Base-by-base conservation (phyloP, 2,329 filamentous ascomycete species). In the Coccinonectria pachysandricola region DNA sequence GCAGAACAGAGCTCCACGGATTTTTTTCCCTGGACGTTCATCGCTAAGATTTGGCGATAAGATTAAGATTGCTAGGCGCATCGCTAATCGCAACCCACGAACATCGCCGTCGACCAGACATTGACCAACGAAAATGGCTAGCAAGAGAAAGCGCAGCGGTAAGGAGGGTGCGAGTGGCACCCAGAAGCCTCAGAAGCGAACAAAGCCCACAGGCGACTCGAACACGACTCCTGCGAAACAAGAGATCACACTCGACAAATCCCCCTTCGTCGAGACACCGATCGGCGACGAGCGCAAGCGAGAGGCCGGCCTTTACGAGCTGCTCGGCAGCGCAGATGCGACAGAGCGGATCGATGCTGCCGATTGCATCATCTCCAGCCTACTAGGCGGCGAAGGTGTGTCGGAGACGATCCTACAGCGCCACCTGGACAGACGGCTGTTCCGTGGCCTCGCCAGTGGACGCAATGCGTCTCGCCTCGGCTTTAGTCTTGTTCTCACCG, bases 381-480 rank as follows among this genome's bases (percentile, higher is more conserved):
- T 79, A 2, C 46, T 77, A 2, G 62, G 52, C 19, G 59, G 57
- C 21, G 54, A 68, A 12, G 57, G 58, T 16, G 66, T 65, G 4
- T 37, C 62, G 3, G 71, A 77, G 46, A 42, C 57, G 1, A 65
- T 71, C 3, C 56, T 79, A 9, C 52, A 64, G 39, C 59, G 71
- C 32, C 74, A 79, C 41, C 56, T 79, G 15, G 69, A 74, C 37
- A 71, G 71, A 48, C 69, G 80, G 14, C 64, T 98, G 19, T 84
- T 95, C 52, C 75, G 83, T 28, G 91, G 91, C 20, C 73, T 96
- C 11, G 86, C 87, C 35, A 95, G 86, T 51, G 79, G 85, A 28
- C 77, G 85, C 31, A 94, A 94, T 59, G 84, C 83, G 8, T 85
- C 88, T 11, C 71, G 91, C 14, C 61, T 91, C 26, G 91, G 91